Base-by-base conservation (phyloP, 495 filamentous ascomycete genomes). In the Aspergillus coremiiformis region DNA sequence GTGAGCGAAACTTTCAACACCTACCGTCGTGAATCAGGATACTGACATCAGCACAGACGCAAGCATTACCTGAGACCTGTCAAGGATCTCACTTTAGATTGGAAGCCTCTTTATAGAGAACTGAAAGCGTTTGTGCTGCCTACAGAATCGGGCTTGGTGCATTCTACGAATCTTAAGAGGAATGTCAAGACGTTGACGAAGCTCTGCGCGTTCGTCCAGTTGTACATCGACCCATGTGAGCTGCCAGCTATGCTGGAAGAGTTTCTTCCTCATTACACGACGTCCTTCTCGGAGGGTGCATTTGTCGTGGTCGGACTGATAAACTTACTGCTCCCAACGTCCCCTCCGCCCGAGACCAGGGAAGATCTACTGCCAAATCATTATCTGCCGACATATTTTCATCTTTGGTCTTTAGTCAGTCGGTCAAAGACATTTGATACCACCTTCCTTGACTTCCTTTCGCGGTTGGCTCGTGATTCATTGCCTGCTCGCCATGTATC, bases 11-110 rank as follows among this genome's bases (percentile, higher is more conserved):
- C 23, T 19, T 45, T 24, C 22, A 42, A 10, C 39, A 29, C 5
- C 20, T 33, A 15, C 45, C 30, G 43, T 12, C 49, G 52, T 4
- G 29, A 5, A 51, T 21, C 1, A 7, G 1, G 19, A 58, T 55
- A 51, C 65, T 74, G 52, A 74, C 44, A n/a, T 35, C n/a, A n/a
- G 56, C 51, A 26, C 61, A 94, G 90, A 74, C 89, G 89, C 62
- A 96, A 95, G 68, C 93, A 99, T 68, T 96, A 96, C 63, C 79
- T 99, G 30, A 86, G 85, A 59, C 87, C 90, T 0, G 84, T 86
- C 50, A 85, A 89, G 56, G 94, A 99, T 59, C 73, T 99, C n/a
- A 75, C 75, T 10, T 71, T 99, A 45, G 90, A 96, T 65, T 99
- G 93, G 93, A 82, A 80, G 59, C 90, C 90, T 33, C 74, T 99